Base-by-base conservation (phyloP, 2,329 filamentous ascomycete species). In the Hyphodiscus sp. region DNA sequence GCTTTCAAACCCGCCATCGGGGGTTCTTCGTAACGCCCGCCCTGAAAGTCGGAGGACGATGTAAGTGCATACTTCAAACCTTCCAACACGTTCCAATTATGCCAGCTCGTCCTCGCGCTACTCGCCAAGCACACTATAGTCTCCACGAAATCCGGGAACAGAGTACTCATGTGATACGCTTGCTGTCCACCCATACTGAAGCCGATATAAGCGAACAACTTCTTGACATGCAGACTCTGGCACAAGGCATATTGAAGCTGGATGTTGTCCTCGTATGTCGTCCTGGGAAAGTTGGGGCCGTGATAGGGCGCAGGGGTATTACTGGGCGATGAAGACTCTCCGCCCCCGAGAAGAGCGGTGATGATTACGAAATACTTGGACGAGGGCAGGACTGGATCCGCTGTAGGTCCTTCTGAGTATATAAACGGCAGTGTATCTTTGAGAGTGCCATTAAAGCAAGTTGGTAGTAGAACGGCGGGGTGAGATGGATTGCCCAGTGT, bases 381-480 rank as follows among this genome's bases (percentile, higher is more conserved):
- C 3, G 49, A 42, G 4, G 49, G 29, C 3, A 51, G 23, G 15
- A 51, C 16, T 41, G 49, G 11, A 18, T 41, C 29, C 2, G 49
- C 13, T 19, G 11, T 38, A 38, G 33, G 13, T 53, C 26, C 76
- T 61, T 2, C 76, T 62, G 0, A 71, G 69, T 5, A 69, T 68
- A 15, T 64, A 58, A 49, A 73, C 65, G 58, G 77, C 78, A 41
- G 68, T 76, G 78, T 80, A 2, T 67, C 71, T 30, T 71, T 68
- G n/a, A 82, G 70, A 10, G 69, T 68, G 20, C 79, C 79, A 6
- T 73, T 71, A 62, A 84, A 90, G 86, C 86, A 90, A 1, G 82
- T 83, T 2, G 87, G 87, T 63, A 90, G 89, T 58, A 91, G 76
- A 54, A 90, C 78, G 2, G 82, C 81, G 6, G 85, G 85, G 9